These are phyloP conservation scores for Agastache rugosa DNA, from an alignment of 257 asterid genomes.

Conservation along the genomic window DNA sequence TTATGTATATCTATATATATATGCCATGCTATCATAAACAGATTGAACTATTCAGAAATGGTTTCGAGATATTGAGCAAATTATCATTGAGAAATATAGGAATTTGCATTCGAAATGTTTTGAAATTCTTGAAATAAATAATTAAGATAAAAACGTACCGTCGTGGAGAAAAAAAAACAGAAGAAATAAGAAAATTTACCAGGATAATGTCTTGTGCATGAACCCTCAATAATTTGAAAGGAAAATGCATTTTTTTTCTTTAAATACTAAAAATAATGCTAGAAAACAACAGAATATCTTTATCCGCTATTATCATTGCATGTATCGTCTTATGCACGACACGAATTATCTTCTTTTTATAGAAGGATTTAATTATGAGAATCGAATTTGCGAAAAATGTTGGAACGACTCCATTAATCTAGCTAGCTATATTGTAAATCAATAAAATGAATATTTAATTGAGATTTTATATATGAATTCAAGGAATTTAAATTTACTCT, in stretches of 20 bases:
- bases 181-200: not conserved
- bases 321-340: not conserved
- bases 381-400: not conserved
- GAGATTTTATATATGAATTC: too few relatives aligned
- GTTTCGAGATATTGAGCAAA: not conserved
- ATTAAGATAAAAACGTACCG: not conserved
- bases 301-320: not conserved
- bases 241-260: not conserved
- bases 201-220: not conserved
- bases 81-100: not conserved
- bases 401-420: too few relatives aligned
- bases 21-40: not conserved
- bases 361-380: not conserved
- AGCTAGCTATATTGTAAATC: too few relatives aligned
- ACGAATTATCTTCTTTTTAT: not conserved
- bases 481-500: too few relatives aligned
- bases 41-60: not conserved
- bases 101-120: not conserved
- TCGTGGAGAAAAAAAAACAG: not conserved
- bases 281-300: not conserved
- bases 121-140: not conserved
- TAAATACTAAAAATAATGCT: too few relatives aligned
- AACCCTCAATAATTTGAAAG: not conserved
- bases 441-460: too few relatives aligned
- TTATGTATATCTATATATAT: too few relatives aligned